A percentile compares a stretch with the other conserved stretches of the same genome.
Evolutionary conservation across 495 filamentous ascomycete species (phyloP).

Genomic region (Xylaria palmicola): DNA sequence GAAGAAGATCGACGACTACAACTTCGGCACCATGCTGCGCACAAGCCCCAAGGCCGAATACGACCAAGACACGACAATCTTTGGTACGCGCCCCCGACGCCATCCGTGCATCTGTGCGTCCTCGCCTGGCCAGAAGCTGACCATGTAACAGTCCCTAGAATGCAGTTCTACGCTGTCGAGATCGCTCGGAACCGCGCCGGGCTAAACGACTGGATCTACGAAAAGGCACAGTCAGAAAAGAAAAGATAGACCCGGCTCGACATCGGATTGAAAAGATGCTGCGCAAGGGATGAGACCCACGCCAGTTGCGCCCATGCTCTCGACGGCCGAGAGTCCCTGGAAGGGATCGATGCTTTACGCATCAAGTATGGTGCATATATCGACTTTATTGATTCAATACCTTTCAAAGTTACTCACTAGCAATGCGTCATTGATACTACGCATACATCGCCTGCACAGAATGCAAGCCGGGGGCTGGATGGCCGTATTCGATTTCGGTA

Average conservation of each 20-base stretch:
- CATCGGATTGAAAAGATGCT: not conserved
- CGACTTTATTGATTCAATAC: too few relatives aligned
- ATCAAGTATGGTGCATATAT: too few relatives aligned
- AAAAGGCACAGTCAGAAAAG: slow-evolving; percentile 54
- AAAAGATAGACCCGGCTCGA: slow-evolving; percentile 14
- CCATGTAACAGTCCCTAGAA: slow-evolving; percentile 61
- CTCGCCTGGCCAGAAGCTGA: not conserved
- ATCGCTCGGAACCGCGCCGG: slow-evolving; percentile 87
- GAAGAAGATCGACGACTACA: slow-evolving; percentile 90
- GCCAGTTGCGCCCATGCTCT: not conserved
- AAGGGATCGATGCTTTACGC: too few relatives aligned
- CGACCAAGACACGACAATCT: slow-evolving; percentile 85
- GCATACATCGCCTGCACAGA: too few relatives aligned
- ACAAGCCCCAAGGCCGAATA: slow-evolving; percentile 79
- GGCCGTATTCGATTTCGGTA: not conserved
- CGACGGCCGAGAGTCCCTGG: not conserved
- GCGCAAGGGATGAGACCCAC: too few relatives aligned
- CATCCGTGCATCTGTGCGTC: not conserved
- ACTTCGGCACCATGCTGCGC: slow-evolving; percentile 93
- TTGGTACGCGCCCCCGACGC: slow-evolving; percentile 53
- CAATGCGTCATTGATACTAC: too few relatives aligned
- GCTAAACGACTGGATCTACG: slow-evolving; percentile 95
- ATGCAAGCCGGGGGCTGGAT: not conserved
- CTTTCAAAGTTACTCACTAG: too few relatives aligned
- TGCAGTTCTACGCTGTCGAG: slow-evolving; percentile 99